Conservation (phyloP, 2,329 filamentous ascomycete species). For the Fusarium keratoplasticum region DNA sequence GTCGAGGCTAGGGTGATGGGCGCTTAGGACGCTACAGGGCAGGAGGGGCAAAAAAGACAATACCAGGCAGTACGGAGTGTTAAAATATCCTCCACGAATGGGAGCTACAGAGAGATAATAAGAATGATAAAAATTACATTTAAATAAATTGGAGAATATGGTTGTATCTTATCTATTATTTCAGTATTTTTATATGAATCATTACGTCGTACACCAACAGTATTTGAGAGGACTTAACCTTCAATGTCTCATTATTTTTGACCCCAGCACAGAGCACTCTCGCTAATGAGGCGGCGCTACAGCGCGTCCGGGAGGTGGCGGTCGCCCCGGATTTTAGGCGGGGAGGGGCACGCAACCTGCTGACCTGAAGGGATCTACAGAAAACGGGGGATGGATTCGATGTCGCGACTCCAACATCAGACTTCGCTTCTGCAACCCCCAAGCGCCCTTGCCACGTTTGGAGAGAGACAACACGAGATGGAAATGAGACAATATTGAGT, state of each 20-base stretch:
- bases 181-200: not conserved
- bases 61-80: not conserved
- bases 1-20: not conserved
- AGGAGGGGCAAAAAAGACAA: not conserved
- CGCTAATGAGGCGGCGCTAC: not conserved
- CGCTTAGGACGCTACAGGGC: conserved; percentile 11
- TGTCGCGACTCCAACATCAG: conserved; percentile 7
- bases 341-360: not conserved
- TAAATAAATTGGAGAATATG: not conserved
- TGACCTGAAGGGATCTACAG: conserved; percentile 21
- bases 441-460: conserved; percentile 7
- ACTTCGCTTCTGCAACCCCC: not conserved
- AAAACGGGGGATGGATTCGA: not conserved
- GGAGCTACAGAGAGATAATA: not conserved
- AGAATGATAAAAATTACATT: not conserved
- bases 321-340: conserved; percentile 29
- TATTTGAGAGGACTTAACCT: not conserved
- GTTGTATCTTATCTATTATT: not conserved
- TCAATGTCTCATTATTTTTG: not conserved
- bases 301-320: not conserved
- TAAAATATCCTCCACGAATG: not conserved
- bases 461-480: not conserved
- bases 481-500: not conserved
- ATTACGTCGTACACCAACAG: not conserved
- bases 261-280: not conserved